Conservation (phyloP, 2,329 filamentous ascomycete species). For the Fusarium miscanthi region DNA sequence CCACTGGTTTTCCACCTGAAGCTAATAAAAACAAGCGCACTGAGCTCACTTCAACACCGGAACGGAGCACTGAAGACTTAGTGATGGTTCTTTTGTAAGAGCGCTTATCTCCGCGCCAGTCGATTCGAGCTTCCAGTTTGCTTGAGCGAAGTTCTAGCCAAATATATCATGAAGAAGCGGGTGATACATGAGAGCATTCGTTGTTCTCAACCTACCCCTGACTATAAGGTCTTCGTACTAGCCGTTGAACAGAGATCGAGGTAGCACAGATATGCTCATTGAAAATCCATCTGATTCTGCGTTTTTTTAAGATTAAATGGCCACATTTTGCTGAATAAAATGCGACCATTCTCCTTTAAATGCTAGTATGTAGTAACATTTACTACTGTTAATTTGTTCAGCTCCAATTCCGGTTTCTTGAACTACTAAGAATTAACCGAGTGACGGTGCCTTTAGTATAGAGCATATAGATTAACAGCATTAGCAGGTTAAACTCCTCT, state of each 20-base stretch:
- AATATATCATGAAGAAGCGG: background rate
- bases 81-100: background rate
- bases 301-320: background rate
- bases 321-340: background rate
- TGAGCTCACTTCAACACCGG: background rate
- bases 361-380: background rate
- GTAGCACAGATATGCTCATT: background rate
- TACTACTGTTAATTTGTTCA: background rate
- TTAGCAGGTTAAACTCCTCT: background rate
- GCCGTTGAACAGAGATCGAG: background rate
- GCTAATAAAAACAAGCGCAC: background rate
- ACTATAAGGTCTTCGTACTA: background rate
- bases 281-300: background rate
- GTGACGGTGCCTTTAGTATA: no score
- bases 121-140: background rate
- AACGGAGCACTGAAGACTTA: background rate
- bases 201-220: background rate
- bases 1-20: no score
- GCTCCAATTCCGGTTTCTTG: background rate
- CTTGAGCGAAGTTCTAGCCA: background rate
- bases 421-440: background rate
- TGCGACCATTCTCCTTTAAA: background rate
- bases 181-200: background rate
- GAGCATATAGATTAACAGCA: background rate
- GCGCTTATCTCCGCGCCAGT: background rate